A percentile compares a stretch with the other conserved stretches of the same genome.
phyloP scores from a whole-genome alignment of 2,329 filamentous ascomycete genomes.

The Botrytis elliptica region DNA sequence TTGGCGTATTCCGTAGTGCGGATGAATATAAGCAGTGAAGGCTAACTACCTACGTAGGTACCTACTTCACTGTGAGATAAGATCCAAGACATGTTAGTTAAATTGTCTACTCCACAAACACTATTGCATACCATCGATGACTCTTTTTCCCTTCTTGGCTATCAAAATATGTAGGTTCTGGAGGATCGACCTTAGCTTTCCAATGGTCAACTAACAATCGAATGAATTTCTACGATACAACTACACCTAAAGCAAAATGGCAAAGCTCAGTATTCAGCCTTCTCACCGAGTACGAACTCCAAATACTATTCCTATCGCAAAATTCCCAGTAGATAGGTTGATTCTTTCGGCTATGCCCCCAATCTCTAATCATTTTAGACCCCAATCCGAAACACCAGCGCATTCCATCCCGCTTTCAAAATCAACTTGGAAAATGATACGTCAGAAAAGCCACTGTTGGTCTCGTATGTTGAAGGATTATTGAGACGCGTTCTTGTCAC shows the following conservation, averaged over 20 bases:
- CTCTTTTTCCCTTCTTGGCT: background rate
- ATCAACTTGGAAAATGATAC: slow-evolving; percentile 10
- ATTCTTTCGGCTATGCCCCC: background rate
- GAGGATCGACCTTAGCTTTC: background rate
- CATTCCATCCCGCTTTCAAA: slow-evolving; percentile 1
- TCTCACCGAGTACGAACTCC: background rate
- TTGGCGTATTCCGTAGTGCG: background rate
- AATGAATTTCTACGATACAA: background rate
- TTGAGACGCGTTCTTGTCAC: slow-evolving; percentile 10
- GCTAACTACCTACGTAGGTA: background rate
- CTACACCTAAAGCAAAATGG: background rate
- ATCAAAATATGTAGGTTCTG: background rate
- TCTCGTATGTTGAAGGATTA: slow-evolving; percentile 15
- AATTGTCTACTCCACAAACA: background rate
- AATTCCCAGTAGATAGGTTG: slow-evolving; percentile 1
- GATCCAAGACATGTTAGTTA: background rate
- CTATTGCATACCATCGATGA: background rate
- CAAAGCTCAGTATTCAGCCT: background rate
- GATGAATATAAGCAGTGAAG: background rate
- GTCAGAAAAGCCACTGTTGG: slow-evolving; percentile 9
- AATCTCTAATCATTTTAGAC: slow-evolving; percentile 2
- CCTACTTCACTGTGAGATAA: background rate
- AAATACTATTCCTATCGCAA: background rate
- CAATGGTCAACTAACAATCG: background rate
- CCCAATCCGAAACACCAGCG: slow-evolving; percentile 13